Evolutionary conservation across 2,329 filamentous ascomycete genomes (phyloP).

Genomic region (Zymoseptoria tritici): DNA sequence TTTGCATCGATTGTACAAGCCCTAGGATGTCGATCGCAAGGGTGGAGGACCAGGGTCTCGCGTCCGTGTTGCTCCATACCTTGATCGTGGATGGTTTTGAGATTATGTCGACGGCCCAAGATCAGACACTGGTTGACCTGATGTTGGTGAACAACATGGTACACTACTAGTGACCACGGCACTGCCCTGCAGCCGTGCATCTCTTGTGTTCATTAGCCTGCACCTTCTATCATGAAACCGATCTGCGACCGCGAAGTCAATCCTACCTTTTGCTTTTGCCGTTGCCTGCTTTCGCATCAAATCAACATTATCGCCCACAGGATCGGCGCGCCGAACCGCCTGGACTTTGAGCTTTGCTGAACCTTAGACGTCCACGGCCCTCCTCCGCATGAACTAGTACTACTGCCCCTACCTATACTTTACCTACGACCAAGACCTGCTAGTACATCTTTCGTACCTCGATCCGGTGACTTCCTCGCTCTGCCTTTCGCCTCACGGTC

Average conservation of each 20-base stretch:
- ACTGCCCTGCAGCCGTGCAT: not conserved
- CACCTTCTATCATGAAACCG: not conserved
- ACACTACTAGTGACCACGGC: not conserved
- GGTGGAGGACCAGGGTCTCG: not conserved
- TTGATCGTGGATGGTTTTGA: not conserved
- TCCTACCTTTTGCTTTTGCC: not conserved
- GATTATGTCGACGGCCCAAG: not conserved
- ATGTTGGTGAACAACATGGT: not conserved
- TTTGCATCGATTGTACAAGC: not conserved
- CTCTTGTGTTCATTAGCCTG: not conserved
- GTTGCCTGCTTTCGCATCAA: not conserved
- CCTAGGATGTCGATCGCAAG: not conserved
- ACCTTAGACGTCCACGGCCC: not conserved
- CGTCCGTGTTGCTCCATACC: not conserved
- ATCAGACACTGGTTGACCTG: not conserved
- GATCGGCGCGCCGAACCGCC: not conserved
- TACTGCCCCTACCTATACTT: not conserved
- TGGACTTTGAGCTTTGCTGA: not conserved
- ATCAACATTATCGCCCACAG: not conserved
- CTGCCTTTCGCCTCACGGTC: not conserved
- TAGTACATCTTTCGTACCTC: not conserved
- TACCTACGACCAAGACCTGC: not conserved
- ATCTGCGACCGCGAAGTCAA: not conserved
- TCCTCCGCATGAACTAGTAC: not conserved
- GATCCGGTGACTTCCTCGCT: not conserved